Conservation (phyloP, 1,139 yeast genomes). For the Hyphopichia buzzinii region DNA sequence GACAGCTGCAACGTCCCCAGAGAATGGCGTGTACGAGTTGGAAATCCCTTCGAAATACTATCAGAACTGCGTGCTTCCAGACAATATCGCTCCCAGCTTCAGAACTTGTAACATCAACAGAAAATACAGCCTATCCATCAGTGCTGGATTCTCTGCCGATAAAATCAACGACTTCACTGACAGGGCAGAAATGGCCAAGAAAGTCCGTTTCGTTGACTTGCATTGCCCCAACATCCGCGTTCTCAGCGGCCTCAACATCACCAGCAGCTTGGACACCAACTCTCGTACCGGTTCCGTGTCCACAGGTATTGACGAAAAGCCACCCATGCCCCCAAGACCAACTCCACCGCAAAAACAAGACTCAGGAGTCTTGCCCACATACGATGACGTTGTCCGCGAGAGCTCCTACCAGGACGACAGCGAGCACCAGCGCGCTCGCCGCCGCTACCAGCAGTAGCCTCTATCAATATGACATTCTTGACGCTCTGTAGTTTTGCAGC, state of each 20-base stretch:
- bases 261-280: conserved; percentile 19
- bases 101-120: conserved; percentile 56
- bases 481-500: no score
- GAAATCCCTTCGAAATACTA: conserved; percentile 45
- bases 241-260: conserved; percentile 41
- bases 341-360: conserved; percentile 5
- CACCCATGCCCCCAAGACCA: neutral
- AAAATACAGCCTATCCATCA: conserved; percentile 41
- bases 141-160: conserved; percentile 45
- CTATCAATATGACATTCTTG: no score
- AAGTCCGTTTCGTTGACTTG: conserved; percentile 31
- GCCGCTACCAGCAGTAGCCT: conserved; percentile 40
- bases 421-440: conserved; percentile 29
- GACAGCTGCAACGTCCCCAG: conserved; percentile 14
- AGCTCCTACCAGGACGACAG: conserved; percentile 23
- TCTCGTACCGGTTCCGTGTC: conserved; percentile 7
- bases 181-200: conserved; percentile 15
- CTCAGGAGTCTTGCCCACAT: conserved; percentile 25
- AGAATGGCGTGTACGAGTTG: conserved; percentile 31
- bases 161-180: conserved; percentile 20
- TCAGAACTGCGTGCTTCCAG: conserved; percentile 46
- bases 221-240: conserved; percentile 37
- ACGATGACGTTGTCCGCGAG: conserved; percentile 35
- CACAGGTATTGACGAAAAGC: neutral
- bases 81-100: conserved; percentile 52